Conservation (phyloP, 2,329 filamentous ascomycete species). For the Fusarium sp. region DNA sequence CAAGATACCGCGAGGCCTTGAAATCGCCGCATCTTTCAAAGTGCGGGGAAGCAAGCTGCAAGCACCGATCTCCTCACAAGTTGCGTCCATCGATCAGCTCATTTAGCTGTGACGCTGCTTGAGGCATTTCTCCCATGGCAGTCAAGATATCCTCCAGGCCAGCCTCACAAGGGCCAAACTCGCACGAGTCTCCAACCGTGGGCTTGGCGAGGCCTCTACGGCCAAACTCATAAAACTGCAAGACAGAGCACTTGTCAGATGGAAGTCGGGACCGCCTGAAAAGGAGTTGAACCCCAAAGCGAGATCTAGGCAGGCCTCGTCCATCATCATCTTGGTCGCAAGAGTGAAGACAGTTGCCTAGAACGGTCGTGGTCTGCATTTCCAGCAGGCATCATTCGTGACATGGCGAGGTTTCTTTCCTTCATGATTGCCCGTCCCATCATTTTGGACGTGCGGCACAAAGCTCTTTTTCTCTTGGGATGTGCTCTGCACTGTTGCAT, state of each 20-base stretch:
- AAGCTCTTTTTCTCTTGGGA: not conserved
- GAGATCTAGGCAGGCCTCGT: not conserved
- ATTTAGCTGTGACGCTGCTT: constrained; percentile 3
- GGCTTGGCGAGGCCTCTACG: not conserved
- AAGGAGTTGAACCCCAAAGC: not conserved
- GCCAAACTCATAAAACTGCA: not conserved
- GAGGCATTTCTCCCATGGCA: not conserved
- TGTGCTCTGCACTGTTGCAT: not conserved
- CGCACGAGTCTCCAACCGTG: not conserved
- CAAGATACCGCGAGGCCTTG: constrained; percentile 9
- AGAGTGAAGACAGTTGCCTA: not conserved
- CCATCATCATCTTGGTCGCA: not conserved
- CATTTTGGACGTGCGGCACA: not conserved
- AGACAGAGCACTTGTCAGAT: not conserved
- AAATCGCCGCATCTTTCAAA: not conserved
- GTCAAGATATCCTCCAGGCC: not conserved
- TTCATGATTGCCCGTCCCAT: constrained; percentile 2
- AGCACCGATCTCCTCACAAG: not conserved
- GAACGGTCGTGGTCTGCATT: not conserved
- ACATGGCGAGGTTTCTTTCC: constrained; percentile 9
- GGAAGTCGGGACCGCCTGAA: not conserved
- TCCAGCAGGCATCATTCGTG: constrained; percentile 9
- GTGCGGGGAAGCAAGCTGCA: not conserved
- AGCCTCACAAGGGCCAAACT: not conserved
- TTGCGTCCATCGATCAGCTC: constrained; percentile 2